These are phyloP conservation scores for Fonsecaea erecta DNA, from an alignment of 2,329 filamentous ascomycete genomes.

Conservation along the genomic window DNA sequence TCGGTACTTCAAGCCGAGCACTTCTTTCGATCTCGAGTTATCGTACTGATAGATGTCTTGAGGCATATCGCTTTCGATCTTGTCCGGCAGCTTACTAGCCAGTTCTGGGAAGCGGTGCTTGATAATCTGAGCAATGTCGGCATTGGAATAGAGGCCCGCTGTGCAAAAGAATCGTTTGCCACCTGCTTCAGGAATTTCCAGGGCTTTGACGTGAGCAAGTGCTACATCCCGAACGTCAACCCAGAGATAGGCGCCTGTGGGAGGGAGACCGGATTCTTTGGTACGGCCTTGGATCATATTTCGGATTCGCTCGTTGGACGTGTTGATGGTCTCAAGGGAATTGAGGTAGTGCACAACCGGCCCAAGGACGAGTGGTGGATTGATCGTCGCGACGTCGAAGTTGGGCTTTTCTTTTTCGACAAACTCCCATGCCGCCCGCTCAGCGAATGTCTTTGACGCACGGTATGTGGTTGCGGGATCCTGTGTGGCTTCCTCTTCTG, in stretches of 20 bases:
- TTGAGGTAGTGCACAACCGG: conserved; percentile 68
- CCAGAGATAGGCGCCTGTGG: conserved; percentile 63
- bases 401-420: conserved; percentile 59
- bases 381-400: conserved; percentile 66
- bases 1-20: conserved; percentile 49
- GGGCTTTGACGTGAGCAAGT: conserved; percentile 53
- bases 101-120: conserved; percentile 50
- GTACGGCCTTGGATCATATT: conserved; percentile 45
- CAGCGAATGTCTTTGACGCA: conserved; percentile 67
- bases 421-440: conserved; percentile 70
- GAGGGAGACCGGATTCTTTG: conserved; percentile 31
- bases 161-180: conserved; percentile 53
- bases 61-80: conserved; percentile 61
- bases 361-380: conserved; percentile 66
- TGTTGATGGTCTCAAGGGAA: conserved; percentile 69
- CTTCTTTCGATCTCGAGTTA: conserved; percentile 48
- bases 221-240: conserved; percentile 58
- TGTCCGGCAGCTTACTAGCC: conserved; percentile 48
- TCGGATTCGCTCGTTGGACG: conserved; percentile 70
- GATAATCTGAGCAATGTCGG: conserved; percentile 49
- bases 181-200: conserved; percentile 52
- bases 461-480: conserved; percentile 47
- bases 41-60: conserved; percentile 53
- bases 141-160: conserved; percentile 50
- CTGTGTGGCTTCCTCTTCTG: conserved; percentile 47